These are phyloP conservation scores for Magnolia sinica DNA, from an alignment of 164 flowering plant genomes.

Conservation along the genomic window DNA sequence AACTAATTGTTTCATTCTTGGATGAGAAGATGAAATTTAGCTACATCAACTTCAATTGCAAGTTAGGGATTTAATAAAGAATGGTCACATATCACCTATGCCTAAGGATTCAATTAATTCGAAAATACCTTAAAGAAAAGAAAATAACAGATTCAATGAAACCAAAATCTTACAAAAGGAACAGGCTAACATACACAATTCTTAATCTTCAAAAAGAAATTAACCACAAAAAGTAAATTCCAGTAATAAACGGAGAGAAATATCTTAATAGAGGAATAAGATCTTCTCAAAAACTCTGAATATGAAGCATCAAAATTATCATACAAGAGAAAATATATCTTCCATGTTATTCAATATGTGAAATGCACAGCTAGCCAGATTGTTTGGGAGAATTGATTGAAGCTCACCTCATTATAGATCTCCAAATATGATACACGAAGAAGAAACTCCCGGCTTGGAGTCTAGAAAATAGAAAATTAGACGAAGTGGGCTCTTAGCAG, in stretches of 20 bases:
- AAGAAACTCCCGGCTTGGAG: constrained; percentile 89
- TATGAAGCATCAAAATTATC: not conserved
- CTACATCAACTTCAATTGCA: too few relatives aligned
- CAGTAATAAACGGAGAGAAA: not conserved
- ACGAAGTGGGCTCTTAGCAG: constrained; percentile 9
- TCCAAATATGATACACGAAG: constrained; percentile 94
- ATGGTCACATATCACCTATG: too few relatives aligned
- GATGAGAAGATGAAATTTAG: too few relatives aligned
- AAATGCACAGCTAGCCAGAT: not conserved
- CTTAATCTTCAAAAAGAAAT: too few relatives aligned
- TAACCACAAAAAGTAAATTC: not conserved
- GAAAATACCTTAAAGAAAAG: too few relatives aligned
- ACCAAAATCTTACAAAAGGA: too few relatives aligned
- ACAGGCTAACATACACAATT: too few relatives aligned
- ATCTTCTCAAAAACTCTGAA: not conserved
- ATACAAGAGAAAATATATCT: not conserved
- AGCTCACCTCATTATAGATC: constrained; percentile 89
- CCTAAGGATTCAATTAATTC: too few relatives aligned
- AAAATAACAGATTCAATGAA: too few relatives aligned
- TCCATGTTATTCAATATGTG: not conserved
- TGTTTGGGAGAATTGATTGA: not conserved
- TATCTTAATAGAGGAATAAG: not conserved
- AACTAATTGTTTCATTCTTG: too few relatives aligned
- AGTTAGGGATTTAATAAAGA: too few relatives aligned
- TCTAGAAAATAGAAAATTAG: constrained; percentile 40